A percentile compares a stretch with the other conserved stretches of the same genome.
phyloP scores from a whole-genome alignment of 352 stramenopile species.

The Phytopythium oedochilum region DNA sequence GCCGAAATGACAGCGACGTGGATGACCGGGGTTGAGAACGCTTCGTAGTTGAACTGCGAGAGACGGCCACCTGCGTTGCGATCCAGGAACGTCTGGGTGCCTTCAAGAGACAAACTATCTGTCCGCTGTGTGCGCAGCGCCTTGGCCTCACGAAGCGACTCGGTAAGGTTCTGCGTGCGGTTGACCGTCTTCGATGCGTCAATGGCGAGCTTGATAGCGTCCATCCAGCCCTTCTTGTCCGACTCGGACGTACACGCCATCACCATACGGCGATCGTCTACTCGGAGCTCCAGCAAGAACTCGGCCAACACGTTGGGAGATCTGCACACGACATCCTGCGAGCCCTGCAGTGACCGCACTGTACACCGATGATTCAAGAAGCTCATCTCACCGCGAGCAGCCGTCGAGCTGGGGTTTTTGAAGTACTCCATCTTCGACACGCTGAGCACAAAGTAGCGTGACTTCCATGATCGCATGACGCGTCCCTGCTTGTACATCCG shows the following conservation, averaged over 20 bases:
- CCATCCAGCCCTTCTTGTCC: slow-evolving; percentile 86
- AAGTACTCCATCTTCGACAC: slow-evolving; percentile 86
- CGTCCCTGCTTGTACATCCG: slow-evolving; percentile 86
- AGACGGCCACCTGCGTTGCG: slow-evolving; percentile 61
- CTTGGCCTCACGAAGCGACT: slow-evolving; percentile 50
- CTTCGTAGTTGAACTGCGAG: slow-evolving; percentile 85
- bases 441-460: slow-evolving; percentile 84
- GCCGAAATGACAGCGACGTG: slow-evolving; percentile 78
- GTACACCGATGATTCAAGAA: slow-evolving; percentile 78
- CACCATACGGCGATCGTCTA: slow-evolving; percentile 71
- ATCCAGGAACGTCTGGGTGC: slow-evolving; percentile 50
- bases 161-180: slow-evolving; percentile 41
- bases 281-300: slow-evolving; percentile 67
- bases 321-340: slow-evolving; percentile 63
- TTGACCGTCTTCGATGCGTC: slow-evolving; percentile 83
- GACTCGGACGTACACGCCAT: slow-evolving; percentile 83
- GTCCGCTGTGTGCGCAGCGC: slow-evolving; percentile 60
- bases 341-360: slow-evolving; percentile 60
- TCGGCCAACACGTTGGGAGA: slow-evolving; percentile 67
- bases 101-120: slow-evolving; percentile 60
- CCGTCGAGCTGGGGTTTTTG: slow-evolving; percentile 76
- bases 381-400: slow-evolving; percentile 71
- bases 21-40: slow-evolving; percentile 74
- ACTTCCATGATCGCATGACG: slow-evolving; percentile 84
- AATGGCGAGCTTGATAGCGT: slow-evolving; percentile 80